Percentiles rank a stretch among this genome's conserved stretches.
Evolutionary conservation across 495 filamentous ascomycete genomes (phyloP).

Genomic region (Cladorrhinum samala): DNA sequence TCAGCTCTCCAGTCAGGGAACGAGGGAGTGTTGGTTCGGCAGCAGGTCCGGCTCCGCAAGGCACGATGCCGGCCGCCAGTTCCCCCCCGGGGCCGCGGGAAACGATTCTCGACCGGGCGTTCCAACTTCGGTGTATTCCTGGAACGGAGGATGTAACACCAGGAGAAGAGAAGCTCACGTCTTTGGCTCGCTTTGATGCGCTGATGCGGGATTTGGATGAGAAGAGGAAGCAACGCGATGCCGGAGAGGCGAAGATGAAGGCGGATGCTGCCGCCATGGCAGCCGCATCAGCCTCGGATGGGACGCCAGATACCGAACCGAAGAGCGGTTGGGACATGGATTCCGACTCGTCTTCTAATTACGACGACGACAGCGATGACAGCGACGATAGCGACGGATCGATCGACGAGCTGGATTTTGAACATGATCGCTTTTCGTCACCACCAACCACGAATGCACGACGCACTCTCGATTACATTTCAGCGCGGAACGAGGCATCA

Average conservation of each 20-base stretch:
- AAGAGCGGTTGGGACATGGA: conserved; percentile 46
- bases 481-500: conserved; percentile 32
- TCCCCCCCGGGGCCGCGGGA: conserved; percentile 44
- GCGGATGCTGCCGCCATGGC: conserved; percentile 12
- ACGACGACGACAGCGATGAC: conserved; percentile 29
- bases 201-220: conserved; percentile 51
- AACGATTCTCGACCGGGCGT: conserved; percentile 55
- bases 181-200: conserved; percentile 52
- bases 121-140: conserved; percentile 50
- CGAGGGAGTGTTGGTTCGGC: conserved; percentile 40
- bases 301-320: conserved; percentile 16
- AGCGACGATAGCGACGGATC: conserved; percentile 39
- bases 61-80: conserved; percentile 29
- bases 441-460: conserved; percentile 27
- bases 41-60: conserved; percentile 22
- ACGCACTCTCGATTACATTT: conserved; percentile 44
- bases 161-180: conserved; percentile 51
- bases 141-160: conserved; percentile 39
- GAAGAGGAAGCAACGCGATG: conserved; percentile 31
- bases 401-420: conserved; percentile 25
- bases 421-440: conserved; percentile 25
- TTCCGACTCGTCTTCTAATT: conserved; percentile 22
- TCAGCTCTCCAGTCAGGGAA: conserved; percentile 41
- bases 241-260: conserved; percentile 18
- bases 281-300: conserved; percentile 2